phyloP scores from a whole-genome alignment of 352 stramenopile genomes.

The Phytopythium litorale region DNA sequence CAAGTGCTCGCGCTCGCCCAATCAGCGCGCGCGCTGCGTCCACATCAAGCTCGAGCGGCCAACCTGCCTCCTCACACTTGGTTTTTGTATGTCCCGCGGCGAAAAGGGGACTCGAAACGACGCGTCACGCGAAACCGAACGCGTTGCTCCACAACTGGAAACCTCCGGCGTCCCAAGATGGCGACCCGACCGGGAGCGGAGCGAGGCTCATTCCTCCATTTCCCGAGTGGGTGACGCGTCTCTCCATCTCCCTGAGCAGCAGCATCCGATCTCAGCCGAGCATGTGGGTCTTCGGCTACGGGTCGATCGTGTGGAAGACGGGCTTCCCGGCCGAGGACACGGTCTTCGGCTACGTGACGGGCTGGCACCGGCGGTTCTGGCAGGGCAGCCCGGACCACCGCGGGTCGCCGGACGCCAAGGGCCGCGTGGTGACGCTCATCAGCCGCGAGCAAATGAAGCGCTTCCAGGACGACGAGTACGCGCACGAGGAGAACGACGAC shows the following conservation, averaged over 20 bases:
- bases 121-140: slow-evolving; percentile 2
- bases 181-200: background rate
- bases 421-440: slow-evolving; percentile 86
- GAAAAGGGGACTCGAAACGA: background rate
- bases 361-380: slow-evolving; percentile 88
- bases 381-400: slow-evolving; percentile 87
- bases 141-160: background rate
- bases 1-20: background rate
- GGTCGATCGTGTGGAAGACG: slow-evolving; percentile 81
- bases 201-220: slow-evolving; percentile 29
- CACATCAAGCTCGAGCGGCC: background rate
- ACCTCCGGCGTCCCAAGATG: background rate
- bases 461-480: slow-evolving; percentile 71
- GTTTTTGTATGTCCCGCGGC: background rate
- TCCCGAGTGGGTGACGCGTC: slow-evolving; percentile 11
- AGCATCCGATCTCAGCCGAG: background rate
- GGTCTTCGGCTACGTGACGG: slow-evolving; percentile 73
- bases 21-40: background rate
- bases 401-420: slow-evolving; percentile 66
- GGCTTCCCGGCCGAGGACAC: slow-evolving; percentile 64
- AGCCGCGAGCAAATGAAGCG: slow-evolving; percentile 68
- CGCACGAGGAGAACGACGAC: slow-evolving; percentile 51
- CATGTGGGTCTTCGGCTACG: slow-evolving; percentile 87
- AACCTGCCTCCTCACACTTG: background rate
- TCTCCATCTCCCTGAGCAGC: background rate